Conservation (phyloP, 805 yeast genomes). For the Starmerella potacharoeniae region DNA sequence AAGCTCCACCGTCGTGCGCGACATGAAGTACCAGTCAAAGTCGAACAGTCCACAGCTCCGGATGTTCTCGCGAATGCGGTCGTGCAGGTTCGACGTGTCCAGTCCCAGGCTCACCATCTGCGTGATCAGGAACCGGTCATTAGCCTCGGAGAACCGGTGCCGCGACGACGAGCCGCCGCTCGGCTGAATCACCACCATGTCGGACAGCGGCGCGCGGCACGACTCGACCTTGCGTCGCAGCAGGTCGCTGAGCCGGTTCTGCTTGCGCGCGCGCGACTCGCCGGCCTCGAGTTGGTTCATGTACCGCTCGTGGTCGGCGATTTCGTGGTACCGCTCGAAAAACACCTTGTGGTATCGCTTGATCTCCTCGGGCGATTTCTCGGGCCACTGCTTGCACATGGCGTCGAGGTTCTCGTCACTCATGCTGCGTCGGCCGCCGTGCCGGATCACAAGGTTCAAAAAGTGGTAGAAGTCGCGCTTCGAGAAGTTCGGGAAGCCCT, state of each 20-base stretch:
- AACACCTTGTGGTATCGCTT: constrained; percentile 64
- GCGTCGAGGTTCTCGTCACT: constrained; percentile 37
- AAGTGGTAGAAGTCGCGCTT: constrained; percentile 81
- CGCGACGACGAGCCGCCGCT: constrained; percentile 19
- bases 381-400: constrained; percentile 52
- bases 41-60: constrained; percentile 62
- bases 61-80: constrained; percentile 59
- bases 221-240: constrained; percentile 61
- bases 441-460: constrained; percentile 56
- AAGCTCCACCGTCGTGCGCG: constrained; percentile 66
- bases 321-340: constrained; percentile 64
- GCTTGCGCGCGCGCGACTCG: constrained; percentile 61
- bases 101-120: constrained; percentile 69
- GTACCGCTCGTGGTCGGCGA: constrained; percentile 84
- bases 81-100: constrained; percentile 65
- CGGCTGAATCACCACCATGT: constrained; percentile 39
- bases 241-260: constrained; percentile 62
- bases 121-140: constrained; percentile 74
- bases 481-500: constrained; percentile 73
- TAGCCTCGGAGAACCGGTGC: constrained; percentile 68
- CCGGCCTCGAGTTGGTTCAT: constrained; percentile 75
- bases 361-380: constrained; percentile 65
- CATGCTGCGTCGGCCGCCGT: constrained; percentile 51
- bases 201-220: constrained; percentile 64
- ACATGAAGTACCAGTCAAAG: constrained; percentile 76